Percentiles rank a stretch among this genome's conserved stretches.
These are phyloP conservation scores for Magnaporthales sp. DNA, from an alignment of 2,329 filamentous ascomycete species.

Conservation along the genomic window DNA sequence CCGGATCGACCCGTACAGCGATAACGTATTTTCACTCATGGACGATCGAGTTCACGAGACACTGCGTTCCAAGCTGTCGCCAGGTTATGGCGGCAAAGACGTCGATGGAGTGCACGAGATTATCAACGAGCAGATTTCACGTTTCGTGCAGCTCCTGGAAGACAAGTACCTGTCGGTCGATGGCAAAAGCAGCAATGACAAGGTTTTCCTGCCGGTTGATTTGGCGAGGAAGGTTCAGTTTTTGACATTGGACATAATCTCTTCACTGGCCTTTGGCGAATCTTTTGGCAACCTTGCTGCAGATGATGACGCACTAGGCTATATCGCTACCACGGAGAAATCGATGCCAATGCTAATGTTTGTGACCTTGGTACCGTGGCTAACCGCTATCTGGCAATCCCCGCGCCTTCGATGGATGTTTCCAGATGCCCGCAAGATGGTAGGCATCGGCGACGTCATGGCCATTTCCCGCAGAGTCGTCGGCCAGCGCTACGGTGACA, in stretches of 20 bases:
- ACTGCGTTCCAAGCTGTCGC: slow-evolving; percentile 25
- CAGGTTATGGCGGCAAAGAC: slow-evolving; percentile 20
- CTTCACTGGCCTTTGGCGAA: slow-evolving; percentile 33
- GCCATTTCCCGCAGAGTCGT: slow-evolving; percentile 7
- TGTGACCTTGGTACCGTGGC: slow-evolving; percentile 31
- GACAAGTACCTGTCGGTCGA: slow-evolving; percentile 3
- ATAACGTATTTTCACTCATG: slow-evolving; percentile 40
- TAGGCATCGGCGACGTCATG: slow-evolving; percentile 11
- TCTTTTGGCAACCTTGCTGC: slow-evolving; percentile 32
- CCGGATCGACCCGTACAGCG: slow-evolving; percentile 37
- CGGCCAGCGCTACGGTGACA: neutral
- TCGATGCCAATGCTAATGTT: slow-evolving; percentile 30
- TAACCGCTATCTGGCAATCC: slow-evolving; percentile 29
- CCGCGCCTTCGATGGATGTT: slow-evolving; percentile 23
- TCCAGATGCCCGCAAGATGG: slow-evolving; percentile 9
- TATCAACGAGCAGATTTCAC: slow-evolving; percentile 36
- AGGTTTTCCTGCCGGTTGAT: slow-evolving; percentile 19
- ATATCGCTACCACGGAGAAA: slow-evolving; percentile 31
- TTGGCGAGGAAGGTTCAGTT: slow-evolving; percentile 36
- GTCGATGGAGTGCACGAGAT: slow-evolving; percentile 18
- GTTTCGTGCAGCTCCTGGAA: slow-evolving; percentile 36
- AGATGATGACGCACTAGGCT: slow-evolving; percentile 30
- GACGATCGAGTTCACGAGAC: slow-evolving; percentile 34
- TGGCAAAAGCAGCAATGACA: neutral
- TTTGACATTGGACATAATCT: slow-evolving; percentile 43